phyloP scores from a whole-genome alignment of 2,329 filamentous ascomycete genomes.

The Calonectria pseudoturangicola region DNA sequence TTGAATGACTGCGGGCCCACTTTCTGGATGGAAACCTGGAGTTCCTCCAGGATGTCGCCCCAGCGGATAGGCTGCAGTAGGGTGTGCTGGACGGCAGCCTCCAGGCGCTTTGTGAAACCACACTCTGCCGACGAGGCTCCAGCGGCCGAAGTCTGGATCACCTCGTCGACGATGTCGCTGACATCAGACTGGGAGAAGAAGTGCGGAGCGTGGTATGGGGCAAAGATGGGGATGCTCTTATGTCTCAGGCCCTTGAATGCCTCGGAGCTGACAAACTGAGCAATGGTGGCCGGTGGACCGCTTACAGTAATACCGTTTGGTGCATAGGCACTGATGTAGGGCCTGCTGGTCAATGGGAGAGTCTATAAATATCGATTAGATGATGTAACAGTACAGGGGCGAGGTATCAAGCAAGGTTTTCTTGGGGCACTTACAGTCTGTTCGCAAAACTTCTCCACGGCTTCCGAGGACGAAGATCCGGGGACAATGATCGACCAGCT shows the following conservation, averaged over 20 bases:
- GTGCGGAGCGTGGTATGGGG: slow-evolving; percentile 48
- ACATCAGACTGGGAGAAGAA: slow-evolving; percentile 45
- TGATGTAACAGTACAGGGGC: not conserved
- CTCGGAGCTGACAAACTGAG: slow-evolving; percentile 36
- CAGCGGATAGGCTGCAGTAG: slow-evolving; percentile 44
- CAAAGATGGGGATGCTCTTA: slow-evolving; percentile 46
- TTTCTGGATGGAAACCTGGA: slow-evolving; percentile 24
- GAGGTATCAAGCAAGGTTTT: not conserved
- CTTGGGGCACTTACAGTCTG: slow-evolving; percentile 3
- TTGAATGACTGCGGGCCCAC: slow-evolving; percentile 32
- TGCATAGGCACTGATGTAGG: slow-evolving; percentile 49
- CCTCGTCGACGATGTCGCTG: slow-evolving; percentile 17
- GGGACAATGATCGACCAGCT: slow-evolving; percentile 48
- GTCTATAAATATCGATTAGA: slow-evolving; percentile 8
- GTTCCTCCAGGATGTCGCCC: slow-evolving; percentile 37
- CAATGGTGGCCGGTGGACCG: slow-evolving; percentile 43
- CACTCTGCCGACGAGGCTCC: slow-evolving; percentile 38
- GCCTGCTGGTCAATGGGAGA: slow-evolving; percentile 41
- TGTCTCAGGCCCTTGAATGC: slow-evolving; percentile 26
- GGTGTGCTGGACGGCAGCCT: slow-evolving; percentile 41
- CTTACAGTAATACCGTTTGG: slow-evolving; percentile 47
- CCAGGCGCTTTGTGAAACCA: slow-evolving; percentile 41
- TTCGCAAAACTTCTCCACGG: slow-evolving; percentile 35
- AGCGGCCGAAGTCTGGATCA: slow-evolving; percentile 30
- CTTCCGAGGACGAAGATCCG: slow-evolving; percentile 30